Base-by-base conservation (phyloP, 1,139 yeast species). In the Suhomyces atakaporum region DNA sequence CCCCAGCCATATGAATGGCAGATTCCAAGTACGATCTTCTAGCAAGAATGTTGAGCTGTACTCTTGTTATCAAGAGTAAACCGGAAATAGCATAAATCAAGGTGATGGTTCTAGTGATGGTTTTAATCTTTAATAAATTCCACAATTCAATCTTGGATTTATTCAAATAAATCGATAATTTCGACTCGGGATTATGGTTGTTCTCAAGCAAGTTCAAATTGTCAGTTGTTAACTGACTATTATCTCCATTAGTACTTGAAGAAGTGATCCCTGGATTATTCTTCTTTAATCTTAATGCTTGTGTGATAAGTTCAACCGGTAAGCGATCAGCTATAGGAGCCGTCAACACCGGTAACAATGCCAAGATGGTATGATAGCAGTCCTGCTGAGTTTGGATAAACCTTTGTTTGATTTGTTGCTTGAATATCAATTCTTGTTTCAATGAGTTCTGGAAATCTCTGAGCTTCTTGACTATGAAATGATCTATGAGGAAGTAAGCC, bases 351-450 rank as follows among this genome's bases (percentile, higher is more conserved):
- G 96, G 96, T 37, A 88, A 67, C 47, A 92, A 72, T 7, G 95
- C 92, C 56, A 86, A 71, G 40, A 90, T 79, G 1, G 97, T 90
- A 62, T 81, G 81, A 38, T 86, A 75, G 33, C 96, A 87, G 62
- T 92, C 97, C 51, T 83, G 84, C 55, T 90, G 97, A 14, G 96
- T 92, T 64, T 89, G 97, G 36, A 84, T 80, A 54, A 89, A 92
- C 43, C 96, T 42, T 35, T 57, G 56, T 33, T 53, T 51, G 29
- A 84, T 83, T 51, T 85, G 95, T 53, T 87, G 96, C 50, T 83
- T 79, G 35, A 89, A 83, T 42, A 83, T 78, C 39, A 84, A 76
- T 61, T 88, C 95, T 50, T 85, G 86, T 40, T 77, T 73, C 40
- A 88, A 63, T 31, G 82, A 71, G 46, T 81, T 77, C 55, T 84